A percentile compares a stretch with the other conserved stretches of the same genome.
These are phyloP conservation scores for Leccinellum luteum DNA, from an alignment of 768 basidiomycete species.

Conservation along the genomic window DNA sequence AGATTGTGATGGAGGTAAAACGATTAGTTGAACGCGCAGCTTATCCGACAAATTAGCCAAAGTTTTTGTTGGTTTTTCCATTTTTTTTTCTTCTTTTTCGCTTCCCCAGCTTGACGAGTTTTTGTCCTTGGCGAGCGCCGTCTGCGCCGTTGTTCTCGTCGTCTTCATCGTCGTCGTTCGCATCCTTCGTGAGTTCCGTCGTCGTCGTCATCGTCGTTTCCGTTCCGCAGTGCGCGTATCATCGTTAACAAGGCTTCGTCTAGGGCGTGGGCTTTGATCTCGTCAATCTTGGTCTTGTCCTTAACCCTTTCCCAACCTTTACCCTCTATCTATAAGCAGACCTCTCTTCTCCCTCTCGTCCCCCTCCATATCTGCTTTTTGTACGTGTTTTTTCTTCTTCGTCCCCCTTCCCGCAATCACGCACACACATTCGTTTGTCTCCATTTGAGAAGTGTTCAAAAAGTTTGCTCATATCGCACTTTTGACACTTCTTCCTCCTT, in stretches of 20 bases:
- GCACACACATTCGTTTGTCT: slow-evolving; percentile 35
- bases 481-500: slow-evolving; percentile 24
- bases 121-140: slow-evolving; percentile 21
- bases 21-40: background rate
- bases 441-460: slow-evolving; percentile 23
- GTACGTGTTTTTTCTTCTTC: slow-evolving; percentile 40
- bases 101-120: slow-evolving; percentile 22
- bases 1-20: slow-evolving; percentile 17
- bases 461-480: slow-evolving; percentile 25
- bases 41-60: slow-evolving; percentile 14
- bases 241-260: background rate
- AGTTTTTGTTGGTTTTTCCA: slow-evolving; percentile 10
- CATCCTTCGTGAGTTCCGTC: background rate
- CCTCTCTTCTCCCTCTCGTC: slow-evolving; percentile 28
- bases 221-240: background rate
- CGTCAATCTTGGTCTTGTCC: slow-evolving; percentile 34
- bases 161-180: slow-evolving; percentile 19
- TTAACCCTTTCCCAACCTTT: slow-evolving; percentile 34
- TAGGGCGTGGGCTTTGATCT: slow-evolving; percentile 31
- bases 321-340: slow-evolving; percentile 40
- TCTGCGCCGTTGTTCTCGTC: slow-evolving; percentile 8
- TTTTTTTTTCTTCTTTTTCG: slow-evolving; percentile 25
- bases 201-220: background rate
- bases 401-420: slow-evolving; percentile 13
- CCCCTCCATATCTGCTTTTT: slow-evolving; percentile 32